Conservation (phyloP, 441 rosid genomes). For the Corymbia citriodora region DNA sequence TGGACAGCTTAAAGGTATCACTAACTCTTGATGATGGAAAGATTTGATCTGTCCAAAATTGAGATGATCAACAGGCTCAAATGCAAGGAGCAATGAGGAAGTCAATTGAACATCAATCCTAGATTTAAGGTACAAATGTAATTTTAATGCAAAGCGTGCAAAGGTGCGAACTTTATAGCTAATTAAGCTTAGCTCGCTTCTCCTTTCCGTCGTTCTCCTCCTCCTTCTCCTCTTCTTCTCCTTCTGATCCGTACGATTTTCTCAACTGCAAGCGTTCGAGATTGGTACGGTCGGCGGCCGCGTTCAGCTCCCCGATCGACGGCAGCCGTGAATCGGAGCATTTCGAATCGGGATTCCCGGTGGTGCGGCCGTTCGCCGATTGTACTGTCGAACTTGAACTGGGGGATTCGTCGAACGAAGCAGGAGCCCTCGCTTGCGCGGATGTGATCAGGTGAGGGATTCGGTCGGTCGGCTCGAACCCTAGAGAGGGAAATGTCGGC, state of each 20-base stretch:
- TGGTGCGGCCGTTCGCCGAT: neutral
- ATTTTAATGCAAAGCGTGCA: neutral
- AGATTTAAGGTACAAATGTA: neutral
- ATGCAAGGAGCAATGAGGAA: neutral
- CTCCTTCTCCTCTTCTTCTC: neutral
- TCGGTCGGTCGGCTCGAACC: neutral
- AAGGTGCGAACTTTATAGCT: neutral
- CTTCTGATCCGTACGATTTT: neutral
- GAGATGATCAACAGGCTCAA: neutral
- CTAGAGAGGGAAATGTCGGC: neutral
- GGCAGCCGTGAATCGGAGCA: neutral
- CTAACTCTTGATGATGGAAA: neutral
- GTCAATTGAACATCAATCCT: neutral
- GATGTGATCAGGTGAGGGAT: neutral
- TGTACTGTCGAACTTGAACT: neutral
- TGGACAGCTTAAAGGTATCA: neutral
- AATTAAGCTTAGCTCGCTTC: neutral
- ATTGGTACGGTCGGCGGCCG: neutral
- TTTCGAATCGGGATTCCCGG: neutral
- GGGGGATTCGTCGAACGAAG: neutral
- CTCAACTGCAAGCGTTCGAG: neutral
- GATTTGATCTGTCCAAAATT: neutral
- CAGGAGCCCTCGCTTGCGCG: neutral
- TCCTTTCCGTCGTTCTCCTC: neutral
- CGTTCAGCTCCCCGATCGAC: neutral